A percentile compares a stretch with the other conserved stretches of the same genome.
Evolutionary conservation across 345 rosid genomes (phyloP).

Genomic region (Linum lewisii): DNA sequence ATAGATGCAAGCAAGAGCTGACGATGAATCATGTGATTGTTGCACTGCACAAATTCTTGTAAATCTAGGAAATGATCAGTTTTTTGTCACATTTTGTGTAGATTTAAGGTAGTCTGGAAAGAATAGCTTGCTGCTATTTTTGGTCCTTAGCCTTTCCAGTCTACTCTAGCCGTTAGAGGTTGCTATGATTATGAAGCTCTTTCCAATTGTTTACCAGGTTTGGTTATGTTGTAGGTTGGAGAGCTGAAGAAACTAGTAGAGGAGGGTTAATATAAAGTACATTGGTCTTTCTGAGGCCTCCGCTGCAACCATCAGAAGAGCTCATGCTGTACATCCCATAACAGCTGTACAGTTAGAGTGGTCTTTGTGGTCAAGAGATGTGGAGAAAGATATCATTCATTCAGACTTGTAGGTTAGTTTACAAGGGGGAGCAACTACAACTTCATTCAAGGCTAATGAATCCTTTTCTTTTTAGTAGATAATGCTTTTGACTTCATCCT

Average conservation of each 20-base stretch:
- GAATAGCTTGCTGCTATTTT: neutral
- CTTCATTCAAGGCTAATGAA: too few species aligned
- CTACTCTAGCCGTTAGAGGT: too few species aligned
- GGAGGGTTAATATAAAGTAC: conserved; percentile 15
- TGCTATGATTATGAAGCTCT: neutral
- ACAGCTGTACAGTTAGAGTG: conserved; percentile 15
- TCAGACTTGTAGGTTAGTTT: conserved; percentile 17
- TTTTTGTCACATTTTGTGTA: too few species aligned
- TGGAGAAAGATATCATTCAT: conserved; percentile 14
- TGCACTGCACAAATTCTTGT: too few species aligned
- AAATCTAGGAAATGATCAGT: too few species aligned
- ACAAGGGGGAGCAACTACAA: too few species aligned
- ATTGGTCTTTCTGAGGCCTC: conserved; percentile 15
- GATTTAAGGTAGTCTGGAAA: too few species aligned
- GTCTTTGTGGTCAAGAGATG: conserved; percentile 16
- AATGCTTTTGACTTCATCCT: neutral
- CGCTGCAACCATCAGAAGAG: conserved; percentile 14
- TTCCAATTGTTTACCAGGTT: too few species aligned
- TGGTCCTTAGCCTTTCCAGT: neutral
- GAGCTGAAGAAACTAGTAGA: conserved; percentile 17
- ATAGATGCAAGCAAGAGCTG: too few species aligned
- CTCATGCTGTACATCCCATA: conserved; percentile 18
- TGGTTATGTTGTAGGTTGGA: conserved; percentile 7
- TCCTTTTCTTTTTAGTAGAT: too few species aligned
- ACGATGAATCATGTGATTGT: too few species aligned